Evolutionary conservation across 768 basidiomycete species (phyloP).

Genomic region (Leucosporidium scottii): DNA sequence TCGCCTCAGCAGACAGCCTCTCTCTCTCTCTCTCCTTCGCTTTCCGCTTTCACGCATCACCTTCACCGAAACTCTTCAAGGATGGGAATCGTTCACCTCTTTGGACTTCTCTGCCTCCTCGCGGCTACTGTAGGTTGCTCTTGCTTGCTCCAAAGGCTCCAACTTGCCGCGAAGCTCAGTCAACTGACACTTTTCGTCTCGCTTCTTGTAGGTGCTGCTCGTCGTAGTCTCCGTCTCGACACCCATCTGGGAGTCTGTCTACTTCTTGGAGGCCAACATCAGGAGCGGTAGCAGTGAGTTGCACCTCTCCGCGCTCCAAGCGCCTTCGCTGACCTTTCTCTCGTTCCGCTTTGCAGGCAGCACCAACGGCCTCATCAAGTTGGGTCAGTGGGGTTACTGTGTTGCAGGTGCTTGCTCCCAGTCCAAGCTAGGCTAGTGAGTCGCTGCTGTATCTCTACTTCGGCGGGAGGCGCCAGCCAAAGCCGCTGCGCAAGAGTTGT

Average conservation of each 20-base stretch:
- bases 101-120: constrained; percentile 16
- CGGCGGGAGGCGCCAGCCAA: too few relatives aligned
- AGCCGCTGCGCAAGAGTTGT: too few relatives aligned
- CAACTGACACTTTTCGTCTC: neutral
- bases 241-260: constrained; percentile 17
- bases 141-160: neutral
- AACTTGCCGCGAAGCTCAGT: neutral
- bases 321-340: too few relatives aligned
- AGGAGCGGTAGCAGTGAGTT: too few relatives aligned
- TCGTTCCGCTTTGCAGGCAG: too few relatives aligned
- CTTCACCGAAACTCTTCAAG: too few relatives aligned
- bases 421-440: constrained; percentile 14
- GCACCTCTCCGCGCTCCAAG: too few relatives aligned
- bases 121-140: constrained; percentile 7
- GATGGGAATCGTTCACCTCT: constrained; percentile 7
- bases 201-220: constrained; percentile 8
- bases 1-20: too few relatives aligned
- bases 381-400: constrained; percentile 28
- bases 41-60: too few relatives aligned
- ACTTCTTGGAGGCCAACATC: constrained; percentile 5
- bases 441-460: too few relatives aligned
- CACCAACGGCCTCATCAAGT: neutral
- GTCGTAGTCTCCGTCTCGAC: constrained; percentile 22
- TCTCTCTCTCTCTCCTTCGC: too few relatives aligned
- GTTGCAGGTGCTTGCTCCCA: neutral